Evolutionary conservation across 129 eudicot genomes (phyloP), one percentile per base, ranked within the genome.

Genomic region (Chrysanthemum makinoi): DNA sequence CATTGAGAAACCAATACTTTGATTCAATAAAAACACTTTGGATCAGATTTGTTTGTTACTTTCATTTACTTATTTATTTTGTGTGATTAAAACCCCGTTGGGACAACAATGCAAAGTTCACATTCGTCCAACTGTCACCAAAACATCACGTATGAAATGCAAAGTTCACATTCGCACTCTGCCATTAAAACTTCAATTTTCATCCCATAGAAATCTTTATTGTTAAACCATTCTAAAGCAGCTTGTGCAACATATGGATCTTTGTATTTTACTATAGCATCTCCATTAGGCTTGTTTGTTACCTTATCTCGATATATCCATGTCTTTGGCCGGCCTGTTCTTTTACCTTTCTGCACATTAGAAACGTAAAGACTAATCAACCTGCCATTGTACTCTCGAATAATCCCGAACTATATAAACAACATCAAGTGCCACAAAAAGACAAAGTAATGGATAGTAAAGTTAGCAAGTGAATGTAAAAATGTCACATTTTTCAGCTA

Each of bases 221-320:
- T 86, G 74, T 94, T 89, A 78, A 94, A 94, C n/a, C 99, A 94
- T 65, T 94, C 99, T 67, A 94, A 96, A 71, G 99, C 99, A 66
- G 99, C 99, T 72, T 77, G 83, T 74, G 98, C 98, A 79, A 97
- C 98, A 81, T 87, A 87, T 44, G 98, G 98, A 81, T 94, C 98
- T 69, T 94, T 97, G 83, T 87, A 94, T 16, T 97, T 94, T 35
- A 94, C 89, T 9, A 96, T 94, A 61, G 97, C 97, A 84, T 94
- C 98, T 18, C 98, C 98, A 53, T 94, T 94, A 44, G 98, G 97
- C 75, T 94, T 97, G 44, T 87, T 80, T 33, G 98, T 94, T 60
- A 72, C 87, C 69, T 94, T 94, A 68, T 94, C 98, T 3, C 80
- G 87, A 74, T 94, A 94, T 64, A 89, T 62, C 98, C 98, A 94